Conservation (phyloP, 148 eudicot genomes). For the Nyssa sinensis region DNA sequence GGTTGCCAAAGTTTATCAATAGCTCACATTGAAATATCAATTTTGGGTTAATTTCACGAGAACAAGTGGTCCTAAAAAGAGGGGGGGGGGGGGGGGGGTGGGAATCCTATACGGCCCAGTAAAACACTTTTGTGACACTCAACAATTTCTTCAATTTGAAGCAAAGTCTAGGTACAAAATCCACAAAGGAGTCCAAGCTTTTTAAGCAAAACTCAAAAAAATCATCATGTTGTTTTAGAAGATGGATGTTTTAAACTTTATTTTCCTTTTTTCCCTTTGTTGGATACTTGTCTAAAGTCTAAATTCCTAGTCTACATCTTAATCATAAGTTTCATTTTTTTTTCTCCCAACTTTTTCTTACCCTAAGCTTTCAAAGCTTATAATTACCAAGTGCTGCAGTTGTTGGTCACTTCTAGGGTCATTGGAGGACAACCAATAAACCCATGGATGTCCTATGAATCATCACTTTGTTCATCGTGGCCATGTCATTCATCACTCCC, state of each 20-base stretch:
- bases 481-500: not conserved
- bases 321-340: constrained; percentile 26
- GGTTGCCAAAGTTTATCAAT: too few relatives aligned
- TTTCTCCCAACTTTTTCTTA: constrained; percentile 5
- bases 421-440: constrained; percentile 21
- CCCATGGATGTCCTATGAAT: constrained; percentile 19
- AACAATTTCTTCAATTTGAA: constrained; percentile 16
- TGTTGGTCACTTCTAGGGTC: constrained; percentile 15
- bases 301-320: constrained; percentile 27
- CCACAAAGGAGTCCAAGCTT: constrained; percentile 19
- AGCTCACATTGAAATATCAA: too few relatives aligned
- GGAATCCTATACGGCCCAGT: too few relatives aligned
- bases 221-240: constrained; percentile 31
- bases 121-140: constrained; percentile 10
- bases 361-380: constrained; percentile 27
- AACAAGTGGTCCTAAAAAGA: too few relatives aligned
- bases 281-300: constrained; percentile 15
- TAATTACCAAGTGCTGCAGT: constrained; percentile 22
- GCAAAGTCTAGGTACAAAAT: constrained; percentile 10
- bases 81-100: too few relatives aligned
- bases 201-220: constrained; percentile 22
- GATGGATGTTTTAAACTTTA: constrained; percentile 4
- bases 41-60: too few relatives aligned
- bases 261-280: constrained; percentile 11
- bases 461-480: constrained; percentile 15